Percentiles rank a stretch among this genome's conserved stretches.
phyloP scores from a whole-genome alignment of 1,139 yeast species.

The Scheffersomyces quercinus region DNA sequence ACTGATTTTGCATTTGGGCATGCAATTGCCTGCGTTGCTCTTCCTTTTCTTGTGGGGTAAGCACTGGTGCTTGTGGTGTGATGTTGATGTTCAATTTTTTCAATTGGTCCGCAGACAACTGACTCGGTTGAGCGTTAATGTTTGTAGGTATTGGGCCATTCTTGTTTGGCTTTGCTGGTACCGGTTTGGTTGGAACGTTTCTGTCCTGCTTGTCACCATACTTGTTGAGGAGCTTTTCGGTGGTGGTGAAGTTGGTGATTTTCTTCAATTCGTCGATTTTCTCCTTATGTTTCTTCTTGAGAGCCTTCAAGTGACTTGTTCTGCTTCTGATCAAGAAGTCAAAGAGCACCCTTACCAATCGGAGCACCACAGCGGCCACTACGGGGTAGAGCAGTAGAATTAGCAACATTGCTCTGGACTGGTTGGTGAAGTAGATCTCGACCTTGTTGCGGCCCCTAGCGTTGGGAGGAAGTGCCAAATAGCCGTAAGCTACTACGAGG shows the following conservation, averaged over 20 bases:
- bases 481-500: constrained; percentile 26
- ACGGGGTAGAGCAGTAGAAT: constrained; percentile 32
- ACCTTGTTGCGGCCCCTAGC: constrained; percentile 18
- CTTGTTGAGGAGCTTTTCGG: constrained; percentile 69
- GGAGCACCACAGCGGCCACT: constrained; percentile 19
- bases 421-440: constrained; percentile 27
- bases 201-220: constrained; percentile 46
- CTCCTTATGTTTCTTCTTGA: constrained; percentile 54
- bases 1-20: constrained; percentile 1
- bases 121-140: background rate
- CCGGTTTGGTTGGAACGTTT: background rate
- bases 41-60: background rate
- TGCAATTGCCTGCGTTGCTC: background rate
- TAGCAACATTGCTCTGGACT: constrained; percentile 18
- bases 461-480: constrained; percentile 22
- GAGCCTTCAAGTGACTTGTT: constrained; percentile 17
- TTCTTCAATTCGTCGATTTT: constrained; percentile 77
- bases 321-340: constrained; percentile 25
- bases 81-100: background rate
- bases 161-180: background rate
- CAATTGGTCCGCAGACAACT: background rate
- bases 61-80: background rate
- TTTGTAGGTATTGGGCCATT: background rate
- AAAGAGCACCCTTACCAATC: constrained; percentile 23
- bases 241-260: constrained; percentile 74